Percentiles rank a stretch among this genome's conserved stretches.
Conservation (phyloP, 306 rosid genomes). For the Acacia acuminata region DNA sequence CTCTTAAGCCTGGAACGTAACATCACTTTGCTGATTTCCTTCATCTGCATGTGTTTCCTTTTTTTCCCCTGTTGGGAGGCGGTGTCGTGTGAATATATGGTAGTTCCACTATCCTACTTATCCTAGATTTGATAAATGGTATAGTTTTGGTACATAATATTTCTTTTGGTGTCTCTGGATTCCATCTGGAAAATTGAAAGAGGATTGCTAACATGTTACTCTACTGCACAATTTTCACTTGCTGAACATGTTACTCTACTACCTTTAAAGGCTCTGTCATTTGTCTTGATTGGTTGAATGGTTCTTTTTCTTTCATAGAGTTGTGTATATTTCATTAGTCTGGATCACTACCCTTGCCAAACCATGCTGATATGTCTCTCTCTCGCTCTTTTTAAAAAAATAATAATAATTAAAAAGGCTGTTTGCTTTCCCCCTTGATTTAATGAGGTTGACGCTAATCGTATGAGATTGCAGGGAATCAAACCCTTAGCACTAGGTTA, state of each 20-base stretch:
- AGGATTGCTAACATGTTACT: neutral
- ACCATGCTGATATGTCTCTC: neutral
- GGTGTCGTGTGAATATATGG: neutral
- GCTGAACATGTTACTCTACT: neutral
- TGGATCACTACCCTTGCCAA: neutral
- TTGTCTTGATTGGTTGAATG: neutral
- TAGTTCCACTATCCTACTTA: no score
- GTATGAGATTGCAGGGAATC: no score
- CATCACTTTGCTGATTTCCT: neutral
- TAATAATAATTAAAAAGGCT: no score
- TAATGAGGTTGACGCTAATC: no score
- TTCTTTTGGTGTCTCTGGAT: neutral
- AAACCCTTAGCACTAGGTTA: no score
- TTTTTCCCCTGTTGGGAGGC: neutral
- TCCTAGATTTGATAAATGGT: neutral
- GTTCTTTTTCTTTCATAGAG: neutral
- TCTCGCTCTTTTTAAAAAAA: no score
- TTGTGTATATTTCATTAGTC: neutral
- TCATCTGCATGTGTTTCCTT: neutral
- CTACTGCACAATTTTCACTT: neutral
- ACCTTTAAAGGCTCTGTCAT: neutral
- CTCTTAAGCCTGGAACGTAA: constrained; percentile 4
- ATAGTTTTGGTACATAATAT: neutral
- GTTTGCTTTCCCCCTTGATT: no score
- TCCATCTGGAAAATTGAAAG: neutral